phyloP scores from a whole-genome alignment of 1,284 basidiomycete species.

The Ustilago curta region DNA sequence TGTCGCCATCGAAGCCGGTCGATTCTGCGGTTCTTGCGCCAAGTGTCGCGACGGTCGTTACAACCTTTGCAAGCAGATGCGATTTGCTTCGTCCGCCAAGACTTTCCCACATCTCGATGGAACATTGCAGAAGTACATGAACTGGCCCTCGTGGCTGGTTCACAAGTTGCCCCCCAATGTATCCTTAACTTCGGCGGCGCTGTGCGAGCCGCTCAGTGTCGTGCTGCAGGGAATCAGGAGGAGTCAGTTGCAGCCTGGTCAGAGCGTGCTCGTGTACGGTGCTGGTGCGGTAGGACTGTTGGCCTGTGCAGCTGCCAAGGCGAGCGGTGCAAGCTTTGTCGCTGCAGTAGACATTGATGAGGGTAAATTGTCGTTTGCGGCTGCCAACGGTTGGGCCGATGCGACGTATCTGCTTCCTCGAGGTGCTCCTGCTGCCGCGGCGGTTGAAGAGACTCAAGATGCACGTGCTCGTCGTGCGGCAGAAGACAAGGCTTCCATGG shows the following conservation, averaged over 20 bases:
- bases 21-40: slow-evolving; percentile 79
- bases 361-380: slow-evolving; percentile 49
- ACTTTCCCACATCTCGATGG: slow-evolving; percentile 93
- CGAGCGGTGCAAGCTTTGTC: slow-evolving; percentile 59
- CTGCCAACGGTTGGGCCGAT: slow-evolving; percentile 76
- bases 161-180: slow-evolving; percentile 84
- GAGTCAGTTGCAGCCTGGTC: slow-evolving; percentile 75
- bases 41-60: slow-evolving; percentile 79
- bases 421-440: slow-evolving; percentile 73
- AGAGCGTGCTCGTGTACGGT: slow-evolving; percentile 86
- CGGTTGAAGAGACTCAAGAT: slow-evolving; percentile 12
- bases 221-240: slow-evolving; percentile 85
- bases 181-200: slow-evolving; percentile 81
- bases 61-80: slow-evolving; percentile 87
- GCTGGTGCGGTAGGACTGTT: slow-evolving; percentile 92
- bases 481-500: slow-evolving; percentile 73
- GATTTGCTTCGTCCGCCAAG: slow-evolving; percentile 89
- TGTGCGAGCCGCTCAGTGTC: slow-evolving; percentile 91
- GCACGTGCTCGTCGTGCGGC: slow-evolving; percentile 75
- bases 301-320: slow-evolving; percentile 73
- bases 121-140: slow-evolving; percentile 86
- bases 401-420: slow-evolving; percentile 78
- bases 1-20: slow-evolving; percentile 92
- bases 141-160: slow-evolving; percentile 84
- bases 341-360: slow-evolving; percentile 57